phyloP scores from a whole-genome alignment of 1,284 basidiomycete species.

The Trametes hirsuta region DNA sequence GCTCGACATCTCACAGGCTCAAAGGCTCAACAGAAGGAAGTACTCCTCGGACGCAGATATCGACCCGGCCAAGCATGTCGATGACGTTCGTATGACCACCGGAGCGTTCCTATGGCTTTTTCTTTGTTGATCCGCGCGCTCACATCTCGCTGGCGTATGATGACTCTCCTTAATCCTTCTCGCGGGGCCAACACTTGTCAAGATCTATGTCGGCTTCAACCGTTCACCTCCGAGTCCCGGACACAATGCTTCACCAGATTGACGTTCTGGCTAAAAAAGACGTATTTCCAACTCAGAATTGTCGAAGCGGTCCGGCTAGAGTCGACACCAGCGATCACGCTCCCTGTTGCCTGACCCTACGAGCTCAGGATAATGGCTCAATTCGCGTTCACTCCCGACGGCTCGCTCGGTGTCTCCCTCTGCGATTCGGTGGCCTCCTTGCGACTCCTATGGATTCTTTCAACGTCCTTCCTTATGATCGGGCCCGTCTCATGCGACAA shows the following conservation, averaged over 20 bases:
- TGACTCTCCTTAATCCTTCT: neutral
- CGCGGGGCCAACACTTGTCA: neutral
- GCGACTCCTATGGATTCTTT: too few relatives aligned
- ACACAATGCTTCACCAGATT: too few relatives aligned
- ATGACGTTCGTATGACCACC: neutral
- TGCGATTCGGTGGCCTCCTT: too few relatives aligned
- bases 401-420: neutral
- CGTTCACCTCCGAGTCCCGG: too few relatives aligned
- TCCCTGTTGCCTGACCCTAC: neutral
- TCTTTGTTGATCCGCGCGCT: neutral
- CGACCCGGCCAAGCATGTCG: neutral
- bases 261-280: too few relatives aligned
- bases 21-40: neutral
- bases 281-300: neutral
- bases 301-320: neutral
- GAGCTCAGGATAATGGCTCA: neutral
- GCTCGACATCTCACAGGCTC: constrained; percentile 1
- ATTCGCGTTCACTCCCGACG: neutral
- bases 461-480: too few relatives aligned
- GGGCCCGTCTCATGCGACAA: too few relatives aligned
- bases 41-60: neutral
- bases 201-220: too few relatives aligned
- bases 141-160: neutral
- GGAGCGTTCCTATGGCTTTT: neutral
- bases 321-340: neutral